Conservation (phyloP, 257 asterid species). For the Vinca minor region DNA sequence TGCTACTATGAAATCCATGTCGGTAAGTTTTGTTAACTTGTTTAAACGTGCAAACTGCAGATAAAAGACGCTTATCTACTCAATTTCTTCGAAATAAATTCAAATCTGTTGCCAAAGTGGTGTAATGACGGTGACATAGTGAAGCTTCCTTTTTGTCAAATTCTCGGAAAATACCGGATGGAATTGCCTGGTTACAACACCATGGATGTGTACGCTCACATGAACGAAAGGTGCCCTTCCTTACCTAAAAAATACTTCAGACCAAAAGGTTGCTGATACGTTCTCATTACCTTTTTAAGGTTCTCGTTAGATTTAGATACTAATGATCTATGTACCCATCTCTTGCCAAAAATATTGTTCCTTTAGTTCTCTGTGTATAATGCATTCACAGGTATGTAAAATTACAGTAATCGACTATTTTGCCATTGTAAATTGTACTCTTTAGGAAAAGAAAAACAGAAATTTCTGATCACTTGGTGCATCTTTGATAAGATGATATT, state of each 20-base stretch:
- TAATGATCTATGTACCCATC: background rate
- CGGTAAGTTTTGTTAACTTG: background rate
- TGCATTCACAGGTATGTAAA: background rate
- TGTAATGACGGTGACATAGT: slow-evolving; percentile 78
- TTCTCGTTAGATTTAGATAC: background rate
- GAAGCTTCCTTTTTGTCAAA: slow-evolving; percentile 82
- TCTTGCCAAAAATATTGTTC: background rate
- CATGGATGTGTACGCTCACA: slow-evolving; percentile 62
- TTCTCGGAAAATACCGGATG: slow-evolving; percentile 68
- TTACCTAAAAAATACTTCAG: slow-evolving; percentile 63
- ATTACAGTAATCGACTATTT: background rate
- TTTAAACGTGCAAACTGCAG: slow-evolving; percentile 35
- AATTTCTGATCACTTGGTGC: background rate
- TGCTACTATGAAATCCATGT: background rate
- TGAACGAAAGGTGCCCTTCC: slow-evolving; percentile 89
- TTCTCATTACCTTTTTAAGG: background rate
- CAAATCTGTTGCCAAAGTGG: slow-evolving; percentile 80
- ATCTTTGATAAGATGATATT: background rate
- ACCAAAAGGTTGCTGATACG: slow-evolving; percentile 62
- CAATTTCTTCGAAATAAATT: slow-evolving; percentile 60
- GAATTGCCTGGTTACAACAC: slow-evolving; percentile 74
- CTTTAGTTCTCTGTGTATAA: background rate
- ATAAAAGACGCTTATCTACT: slow-evolving; percentile 80
- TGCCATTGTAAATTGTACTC: background rate
- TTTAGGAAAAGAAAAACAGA: background rate